phyloP scores from a whole-genome alignment of 2,329 filamentous ascomycete genomes.

The Arthroderma uncinatum region DNA sequence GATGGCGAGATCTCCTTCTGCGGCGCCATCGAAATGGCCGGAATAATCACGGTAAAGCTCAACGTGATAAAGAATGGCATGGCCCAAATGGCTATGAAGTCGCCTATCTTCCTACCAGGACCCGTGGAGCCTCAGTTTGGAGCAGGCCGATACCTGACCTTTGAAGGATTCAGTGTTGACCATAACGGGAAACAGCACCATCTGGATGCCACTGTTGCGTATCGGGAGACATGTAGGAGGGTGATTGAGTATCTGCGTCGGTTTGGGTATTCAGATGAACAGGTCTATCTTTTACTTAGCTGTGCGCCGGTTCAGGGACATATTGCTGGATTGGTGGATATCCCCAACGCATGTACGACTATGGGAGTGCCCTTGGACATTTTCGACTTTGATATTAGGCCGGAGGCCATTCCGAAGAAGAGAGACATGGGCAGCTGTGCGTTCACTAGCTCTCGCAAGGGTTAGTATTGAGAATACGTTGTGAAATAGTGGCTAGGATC shows the following conservation, averaged over 20 bases:
- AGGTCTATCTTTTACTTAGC: constrained; percentile 74
- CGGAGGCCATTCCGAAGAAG: constrained; percentile 49
- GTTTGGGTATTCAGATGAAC: constrained; percentile 61
- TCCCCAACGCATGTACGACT: constrained; percentile 84
- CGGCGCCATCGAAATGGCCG: constrained; percentile 88
- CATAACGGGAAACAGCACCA: constrained; percentile 82
- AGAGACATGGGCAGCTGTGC: constrained; percentile 62
- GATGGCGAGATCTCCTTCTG: constrained; percentile 87
- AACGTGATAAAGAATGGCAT: constrained; percentile 74
- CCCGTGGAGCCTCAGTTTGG: constrained; percentile 83
- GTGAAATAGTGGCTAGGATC: no score
- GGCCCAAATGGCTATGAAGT: constrained; percentile 62
- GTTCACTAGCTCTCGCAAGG: constrained; percentile 35
- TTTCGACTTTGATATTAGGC: constrained; percentile 84
- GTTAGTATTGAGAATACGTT: neutral
- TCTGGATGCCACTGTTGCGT: constrained; percentile 74
- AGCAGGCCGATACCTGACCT: constrained; percentile 68
- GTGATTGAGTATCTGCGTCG: constrained; percentile 69
- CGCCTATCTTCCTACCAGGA: constrained; percentile 73
- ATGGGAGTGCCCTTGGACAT: constrained; percentile 84
- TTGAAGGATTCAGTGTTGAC: constrained; percentile 85
- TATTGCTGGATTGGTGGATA: constrained; percentile 79
- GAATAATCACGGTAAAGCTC: constrained; percentile 82
- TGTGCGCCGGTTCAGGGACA: constrained; percentile 82
- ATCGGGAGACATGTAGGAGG: constrained; percentile 66